A percentile compares a stretch with the other conserved stretches of the same genome.
Conservation (phyloP, 805 yeast species). For the Kodamaea fukazawae region DNA sequence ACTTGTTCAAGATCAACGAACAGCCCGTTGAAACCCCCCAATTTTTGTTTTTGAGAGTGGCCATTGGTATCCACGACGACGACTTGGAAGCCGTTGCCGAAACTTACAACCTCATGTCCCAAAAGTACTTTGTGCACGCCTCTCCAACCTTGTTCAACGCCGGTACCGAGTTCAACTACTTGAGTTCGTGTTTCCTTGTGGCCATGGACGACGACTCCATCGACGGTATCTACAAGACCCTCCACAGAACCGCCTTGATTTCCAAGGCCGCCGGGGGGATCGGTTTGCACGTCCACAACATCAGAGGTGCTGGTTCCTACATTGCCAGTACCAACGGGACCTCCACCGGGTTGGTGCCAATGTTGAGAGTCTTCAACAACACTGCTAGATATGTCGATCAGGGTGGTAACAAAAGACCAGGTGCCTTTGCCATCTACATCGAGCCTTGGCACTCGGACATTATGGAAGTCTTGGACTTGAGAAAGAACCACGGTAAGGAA, state of each 20-base stretch:
- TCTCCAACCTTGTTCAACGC: constrained; percentile 63
- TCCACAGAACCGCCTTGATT: constrained; percentile 59
- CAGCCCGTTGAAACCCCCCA: constrained; percentile 88
- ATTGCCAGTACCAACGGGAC: constrained; percentile 64
- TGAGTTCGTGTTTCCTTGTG: constrained; percentile 62
- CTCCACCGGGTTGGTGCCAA: constrained; percentile 60
- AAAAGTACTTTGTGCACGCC: constrained; percentile 57
- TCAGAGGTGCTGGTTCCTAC: constrained; percentile 57
- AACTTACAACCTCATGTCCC: constrained; percentile 72
- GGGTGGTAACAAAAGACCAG: constrained; percentile 66
- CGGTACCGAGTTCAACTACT: constrained; percentile 58
- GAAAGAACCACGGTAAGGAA: constrained; percentile 64
- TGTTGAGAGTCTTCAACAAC: constrained; percentile 61
- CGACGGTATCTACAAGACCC: constrained; percentile 60
- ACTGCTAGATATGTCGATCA: constrained; percentile 65
- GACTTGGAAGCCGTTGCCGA: constrained; percentile 66
- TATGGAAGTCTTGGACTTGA: constrained; percentile 55
- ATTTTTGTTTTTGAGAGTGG: constrained; percentile 84
- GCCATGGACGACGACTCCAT: constrained; percentile 65
- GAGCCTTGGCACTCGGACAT: constrained; percentile 67
- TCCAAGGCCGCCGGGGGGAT: constrained; percentile 65
- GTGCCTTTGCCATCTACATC: constrained; percentile 58
- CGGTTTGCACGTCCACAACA: constrained; percentile 60
- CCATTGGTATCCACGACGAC: constrained; percentile 82
- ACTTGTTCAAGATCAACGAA: constrained; percentile 54